These are phyloP conservation scores for Dichotomocladium elegans DNA, from an alignment of 371 early-diverging fungal species.

Conservation along the genomic window DNA sequence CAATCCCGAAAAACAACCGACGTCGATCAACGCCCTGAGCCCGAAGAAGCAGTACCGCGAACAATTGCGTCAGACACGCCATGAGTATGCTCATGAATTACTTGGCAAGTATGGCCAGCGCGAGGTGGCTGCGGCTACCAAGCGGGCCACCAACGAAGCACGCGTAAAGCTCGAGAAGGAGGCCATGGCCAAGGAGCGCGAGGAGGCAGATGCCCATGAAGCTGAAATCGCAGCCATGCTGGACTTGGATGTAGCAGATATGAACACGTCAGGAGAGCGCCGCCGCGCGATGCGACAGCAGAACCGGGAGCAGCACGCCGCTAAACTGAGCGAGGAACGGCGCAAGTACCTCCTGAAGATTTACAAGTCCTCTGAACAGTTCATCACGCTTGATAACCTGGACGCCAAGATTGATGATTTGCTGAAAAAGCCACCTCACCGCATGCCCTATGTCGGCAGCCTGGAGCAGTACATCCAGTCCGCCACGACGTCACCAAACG, in stretches of 20 bases:
- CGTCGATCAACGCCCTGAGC: conserved; percentile 6
- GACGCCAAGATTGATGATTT: conserved; percentile 34
- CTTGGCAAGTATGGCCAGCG: conserved; percentile 34
- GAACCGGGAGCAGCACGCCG: conserved; percentile 23
- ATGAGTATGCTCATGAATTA: conserved; percentile 40
- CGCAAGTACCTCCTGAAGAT: conserved; percentile 29
- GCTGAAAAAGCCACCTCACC: conserved; percentile 13
- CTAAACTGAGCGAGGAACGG: conserved; percentile 15
- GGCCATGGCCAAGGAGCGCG: conserved; percentile 16
- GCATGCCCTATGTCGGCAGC: conserved; percentile 17
- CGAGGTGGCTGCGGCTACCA: conserved; percentile 23
- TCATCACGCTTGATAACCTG: conserved; percentile 46
- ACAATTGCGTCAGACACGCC: conserved; percentile 30
- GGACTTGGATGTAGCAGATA: conserved; percentile 9
- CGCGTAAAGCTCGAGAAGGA: conserved; percentile 10
- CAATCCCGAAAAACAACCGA: conserved; percentile 1
- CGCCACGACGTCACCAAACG: conserved; percentile 14
- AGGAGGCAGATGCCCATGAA: conserved; percentile 17
- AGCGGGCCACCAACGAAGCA: conserved; percentile 13
- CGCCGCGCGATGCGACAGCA: conserved; percentile 17
- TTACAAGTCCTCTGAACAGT: conserved; percentile 26
- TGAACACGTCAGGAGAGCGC: not conserved
- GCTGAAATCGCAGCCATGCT: conserved; percentile 24
- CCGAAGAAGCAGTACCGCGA: conserved; percentile 32
- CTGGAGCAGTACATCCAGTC: conserved; percentile 30